Evolutionary conservation across 2,329 filamentous ascomycete species (phyloP), one percentile per base, ranked within the genome.

Genomic region (Ceratocystiopsis minuta): DNA sequence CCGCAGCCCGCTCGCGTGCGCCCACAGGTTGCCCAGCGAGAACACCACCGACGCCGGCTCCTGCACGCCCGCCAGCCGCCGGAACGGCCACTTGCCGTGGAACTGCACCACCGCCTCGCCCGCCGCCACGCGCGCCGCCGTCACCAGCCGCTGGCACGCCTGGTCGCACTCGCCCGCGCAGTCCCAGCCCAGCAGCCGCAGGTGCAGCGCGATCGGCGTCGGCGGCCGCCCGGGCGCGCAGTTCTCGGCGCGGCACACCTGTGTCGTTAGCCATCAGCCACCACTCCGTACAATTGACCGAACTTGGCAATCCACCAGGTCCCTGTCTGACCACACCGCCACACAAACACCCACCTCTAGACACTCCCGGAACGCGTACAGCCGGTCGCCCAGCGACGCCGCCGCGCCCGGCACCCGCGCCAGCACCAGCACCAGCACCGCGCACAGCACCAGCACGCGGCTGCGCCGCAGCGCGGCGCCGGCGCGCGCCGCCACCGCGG

Each of bases 1-100:
- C 42, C 65, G 59, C 50, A 94, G 74, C 45, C 90, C 90, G 51
- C 75, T 61, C 55, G 75, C 72, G 64, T 98, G 90, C 14, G 87
- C 88, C 51, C 79, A 71, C 54, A 90, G 79, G 67, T 98, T 98
- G 55, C 92, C 73, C 40, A 94, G 68, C 49, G 83, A 93, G 68
- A 95, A 98, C 55, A 95, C 66, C 50, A 96, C 88, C 40, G 79
- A 86, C 58, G 87, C 85, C 45, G 88, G 86, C 64, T 98, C 90
- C 63, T 98, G 90, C 66, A 94, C 80, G 58, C 90, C 90, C 42
- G 92, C 62, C 54, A 95, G 71, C 50, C 90, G 82, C 59, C 78
- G 68, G 63, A 98, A 98, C 34, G 90, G 90, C 90, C 90, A 98
- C 71, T 98, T 98, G 31, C 90, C 90, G 64, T 98, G 86, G 67